These are phyloP conservation scores for Ophiocordyceps camponoti-rufipedis DNA, from an alignment of 2,329 filamentous ascomycete genomes.

Conservation along the genomic window DNA sequence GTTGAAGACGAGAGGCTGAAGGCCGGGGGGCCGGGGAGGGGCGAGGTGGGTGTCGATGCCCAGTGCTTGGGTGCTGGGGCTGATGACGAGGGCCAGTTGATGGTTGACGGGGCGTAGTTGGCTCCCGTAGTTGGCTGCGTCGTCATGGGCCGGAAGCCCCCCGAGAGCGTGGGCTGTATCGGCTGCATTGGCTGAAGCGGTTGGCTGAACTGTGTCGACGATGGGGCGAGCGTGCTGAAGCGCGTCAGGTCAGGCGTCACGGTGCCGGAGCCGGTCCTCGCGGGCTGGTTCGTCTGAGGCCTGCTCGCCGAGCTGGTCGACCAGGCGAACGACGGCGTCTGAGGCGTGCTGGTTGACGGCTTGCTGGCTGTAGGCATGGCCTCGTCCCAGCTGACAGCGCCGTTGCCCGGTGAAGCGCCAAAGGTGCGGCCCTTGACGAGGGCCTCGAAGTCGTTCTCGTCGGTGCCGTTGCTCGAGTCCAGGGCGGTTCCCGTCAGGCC, in stretches of 20 bases:
- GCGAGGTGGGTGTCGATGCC: conserved; percentile 10
- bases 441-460: conserved; percentile 65
- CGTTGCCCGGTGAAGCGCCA: conserved; percentile 20
- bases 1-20: too few relatives aligned
- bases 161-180: conserved; percentile 15
- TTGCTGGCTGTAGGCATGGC: conserved; percentile 15
- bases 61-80: conserved; percentile 27
- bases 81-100: conserved; percentile 31
- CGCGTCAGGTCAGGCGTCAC: conserved; percentile 39
- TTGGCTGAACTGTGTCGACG: conserved; percentile 44
- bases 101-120: conserved; percentile 14
- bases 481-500: conserved; percentile 43
- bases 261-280: conserved; percentile 25
- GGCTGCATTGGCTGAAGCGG: conserved; percentile 26
- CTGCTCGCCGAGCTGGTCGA: conserved; percentile 27
- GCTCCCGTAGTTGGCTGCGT: neutral
- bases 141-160: neutral
- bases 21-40: too few relatives aligned
- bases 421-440: conserved; percentile 55
- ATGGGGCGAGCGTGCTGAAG: conserved; percentile 37
- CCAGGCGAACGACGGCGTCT: conserved; percentile 42
- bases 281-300: conserved; percentile 16
- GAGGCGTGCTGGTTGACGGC: conserved; percentile 17
- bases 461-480: conserved; percentile 30
- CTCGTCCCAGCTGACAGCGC: conserved; percentile 30